These are phyloP conservation scores for Penicillium sp. DNA, from an alignment of 2,329 filamentous ascomycete species.

Conservation along the genomic window DNA sequence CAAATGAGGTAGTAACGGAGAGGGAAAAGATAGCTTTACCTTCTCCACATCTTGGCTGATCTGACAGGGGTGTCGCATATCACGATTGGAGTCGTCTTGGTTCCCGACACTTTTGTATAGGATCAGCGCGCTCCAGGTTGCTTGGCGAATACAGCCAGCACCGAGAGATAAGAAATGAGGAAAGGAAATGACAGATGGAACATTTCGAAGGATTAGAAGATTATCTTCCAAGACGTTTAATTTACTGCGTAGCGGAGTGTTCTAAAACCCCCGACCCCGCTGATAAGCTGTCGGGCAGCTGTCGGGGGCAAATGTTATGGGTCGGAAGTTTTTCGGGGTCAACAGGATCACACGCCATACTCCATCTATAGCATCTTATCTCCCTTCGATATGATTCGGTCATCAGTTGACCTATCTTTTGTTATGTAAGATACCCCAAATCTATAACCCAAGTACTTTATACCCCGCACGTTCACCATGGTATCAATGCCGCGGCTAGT, in stretches of 20 bases:
- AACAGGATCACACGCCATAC: background rate
- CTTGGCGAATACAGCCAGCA: background rate
- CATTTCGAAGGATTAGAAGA: background rate
- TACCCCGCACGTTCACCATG: background rate
- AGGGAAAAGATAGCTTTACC: slow-evolving; percentile 21
- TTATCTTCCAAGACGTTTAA: background rate
- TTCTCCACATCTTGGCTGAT: slow-evolving; percentile 34
- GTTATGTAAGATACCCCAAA: no score
- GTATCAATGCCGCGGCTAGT: background rate
- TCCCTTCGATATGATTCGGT: background rate
- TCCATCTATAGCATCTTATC: background rate
- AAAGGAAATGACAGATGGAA: background rate
- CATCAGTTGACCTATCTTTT: background rate
- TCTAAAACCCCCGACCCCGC: slow-evolving; percentile 6
- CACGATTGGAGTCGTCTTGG: background rate
- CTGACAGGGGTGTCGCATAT: slow-evolving; percentile 8
- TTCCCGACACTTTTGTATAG: background rate
- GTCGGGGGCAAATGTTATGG: background rate
- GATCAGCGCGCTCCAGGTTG: background rate
- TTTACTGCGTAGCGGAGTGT: background rate
- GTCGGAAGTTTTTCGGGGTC: background rate
- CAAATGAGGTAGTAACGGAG: background rate
- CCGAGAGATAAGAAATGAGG: background rate
- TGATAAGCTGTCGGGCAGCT: slow-evolving; percentile 5
- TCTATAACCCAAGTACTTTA: background rate